Evolutionary conservation across 2,329 filamentous ascomycete genomes (phyloP).

Genomic region (Berkeleyomyces basicola): DNA sequence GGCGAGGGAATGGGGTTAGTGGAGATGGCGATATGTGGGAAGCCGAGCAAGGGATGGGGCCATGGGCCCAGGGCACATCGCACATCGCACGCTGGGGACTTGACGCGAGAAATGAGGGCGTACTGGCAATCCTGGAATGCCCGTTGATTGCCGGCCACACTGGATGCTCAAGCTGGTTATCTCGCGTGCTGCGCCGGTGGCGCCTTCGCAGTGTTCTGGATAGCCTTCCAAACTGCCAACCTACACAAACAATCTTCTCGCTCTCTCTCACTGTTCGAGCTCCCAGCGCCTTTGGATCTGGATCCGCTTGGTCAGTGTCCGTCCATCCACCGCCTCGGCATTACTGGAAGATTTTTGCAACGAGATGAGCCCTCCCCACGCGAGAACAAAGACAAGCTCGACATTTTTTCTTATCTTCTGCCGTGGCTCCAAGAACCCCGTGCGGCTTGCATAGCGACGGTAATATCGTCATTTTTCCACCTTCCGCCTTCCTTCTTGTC

Average conservation of each 20-base stretch:
- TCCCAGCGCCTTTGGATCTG: background rate
- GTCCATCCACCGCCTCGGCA: background rate
- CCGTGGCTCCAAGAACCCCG: background rate
- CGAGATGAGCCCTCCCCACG: background rate
- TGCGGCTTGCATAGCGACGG: background rate
- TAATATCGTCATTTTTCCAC: background rate
- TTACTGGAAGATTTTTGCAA: background rate
- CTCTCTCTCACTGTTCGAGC: background rate
- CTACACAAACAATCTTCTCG: background rate
- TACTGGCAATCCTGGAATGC: too few relatives aligned
- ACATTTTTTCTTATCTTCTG: background rate
- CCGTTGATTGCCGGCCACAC: too few relatives aligned
- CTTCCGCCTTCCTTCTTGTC: background rate
- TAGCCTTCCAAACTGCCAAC: too few relatives aligned
- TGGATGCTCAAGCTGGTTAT: too few relatives aligned
- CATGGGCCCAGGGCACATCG: too few relatives aligned
- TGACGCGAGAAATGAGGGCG: too few relatives aligned
- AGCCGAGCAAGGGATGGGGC: background rate
- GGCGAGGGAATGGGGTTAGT: background rate
- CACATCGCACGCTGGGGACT: too few relatives aligned
- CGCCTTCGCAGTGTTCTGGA: too few relatives aligned
- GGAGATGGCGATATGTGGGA: background rate
- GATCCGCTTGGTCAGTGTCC: background rate
- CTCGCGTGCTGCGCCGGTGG: too few relatives aligned
- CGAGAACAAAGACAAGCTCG: background rate